phyloP scores from a whole-genome alignment of 2,329 filamentous ascomycete species.

The Dactylellina parvicollis region DNA sequence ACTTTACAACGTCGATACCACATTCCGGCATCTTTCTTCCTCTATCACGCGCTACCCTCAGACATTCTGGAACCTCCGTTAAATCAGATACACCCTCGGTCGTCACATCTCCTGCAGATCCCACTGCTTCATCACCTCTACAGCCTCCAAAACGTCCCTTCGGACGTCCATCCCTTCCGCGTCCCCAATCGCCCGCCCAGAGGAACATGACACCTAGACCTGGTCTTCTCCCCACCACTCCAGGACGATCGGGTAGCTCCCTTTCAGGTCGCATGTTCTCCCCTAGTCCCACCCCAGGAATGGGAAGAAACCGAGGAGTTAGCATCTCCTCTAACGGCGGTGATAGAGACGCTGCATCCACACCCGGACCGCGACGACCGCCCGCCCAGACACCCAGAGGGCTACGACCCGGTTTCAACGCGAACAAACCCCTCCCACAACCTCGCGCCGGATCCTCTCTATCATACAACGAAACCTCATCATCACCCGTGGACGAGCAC shows the following conservation, averaged over 20 bases:
- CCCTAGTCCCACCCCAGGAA: constrained; percentile 56
- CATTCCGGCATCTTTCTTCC: constrained; percentile 95
- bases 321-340: constrained; percentile 55
- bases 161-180: constrained; percentile 50
- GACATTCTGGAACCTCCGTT: constrained; percentile 67
- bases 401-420: constrained; percentile 31
- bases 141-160: constrained; percentile 58
- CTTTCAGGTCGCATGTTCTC: constrained; percentile 56
- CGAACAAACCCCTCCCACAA: constrained; percentile 22
- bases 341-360: constrained; percentile 38
- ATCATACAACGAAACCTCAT: constrained; percentile 33
- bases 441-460: constrained; percentile 30
- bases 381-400: constrained; percentile 25
- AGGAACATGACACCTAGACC: constrained; percentile 51
- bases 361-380: constrained; percentile 4
- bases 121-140: constrained; percentile 55
- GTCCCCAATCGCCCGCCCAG: constrained; percentile 50
- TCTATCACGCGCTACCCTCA: constrained; percentile 78
- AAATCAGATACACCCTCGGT: constrained; percentile 51
- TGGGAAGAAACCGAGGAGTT: constrained; percentile 51
- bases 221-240: constrained; percentile 54
- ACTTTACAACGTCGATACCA: constrained; percentile 81
- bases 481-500: constrained; percentile 25
- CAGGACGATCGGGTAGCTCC: constrained; percentile 56
- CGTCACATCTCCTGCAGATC: constrained; percentile 44